A percentile compares a stretch with the other conserved stretches of the same genome.
Evolutionary conservation across 306 rosid genomes (phyloP).

Genomic region (Senna siamea): DNA sequence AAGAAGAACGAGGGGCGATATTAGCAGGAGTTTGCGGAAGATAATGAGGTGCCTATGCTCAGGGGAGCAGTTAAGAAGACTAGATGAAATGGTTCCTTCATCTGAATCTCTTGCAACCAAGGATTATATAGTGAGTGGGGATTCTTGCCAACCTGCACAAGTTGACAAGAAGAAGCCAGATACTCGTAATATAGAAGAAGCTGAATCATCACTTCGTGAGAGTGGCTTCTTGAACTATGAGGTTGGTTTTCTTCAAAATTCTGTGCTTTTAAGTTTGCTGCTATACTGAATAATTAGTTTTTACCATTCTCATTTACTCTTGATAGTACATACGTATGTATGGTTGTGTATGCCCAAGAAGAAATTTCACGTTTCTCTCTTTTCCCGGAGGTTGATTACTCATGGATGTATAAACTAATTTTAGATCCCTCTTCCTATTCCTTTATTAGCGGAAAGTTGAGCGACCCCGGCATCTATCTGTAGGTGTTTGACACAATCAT

Average conservation of each 20-base stretch:
- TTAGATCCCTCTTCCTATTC: slow-evolving; percentile 1
- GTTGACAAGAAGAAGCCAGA: slow-evolving; percentile 47
- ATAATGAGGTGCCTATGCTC: slow-evolving; percentile 75
- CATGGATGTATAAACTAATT: slow-evolving; percentile 12
- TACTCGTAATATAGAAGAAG: slow-evolving; percentile 75
- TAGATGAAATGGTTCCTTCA: slow-evolving; percentile 51
- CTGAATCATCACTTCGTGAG: slow-evolving; percentile 80
- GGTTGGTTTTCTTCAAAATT: slow-evolving; percentile 52
- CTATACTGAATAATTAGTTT: slow-evolving; percentile 15
- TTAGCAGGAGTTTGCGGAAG: slow-evolving; percentile 47
- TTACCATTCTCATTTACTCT: background rate
- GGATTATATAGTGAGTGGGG: slow-evolving; percentile 51
- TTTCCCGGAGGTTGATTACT: background rate
- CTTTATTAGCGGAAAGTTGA: slow-evolving; percentile 25
- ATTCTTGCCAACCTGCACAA: slow-evolving; percentile 47
- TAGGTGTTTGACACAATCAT: slow-evolving; percentile 3
- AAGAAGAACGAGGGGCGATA: slow-evolving; percentile 46
- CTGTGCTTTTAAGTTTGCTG: background rate
- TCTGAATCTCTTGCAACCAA: slow-evolving; percentile 58
- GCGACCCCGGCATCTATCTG: background rate
- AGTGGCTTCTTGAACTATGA: slow-evolving; percentile 82
- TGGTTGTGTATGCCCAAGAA: background rate
- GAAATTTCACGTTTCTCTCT: background rate
- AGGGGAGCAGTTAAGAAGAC: slow-evolving; percentile 55
- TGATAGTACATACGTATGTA: background rate